Base-by-base conservation (phyloP, 306 rosid genomes). In the Argentina anserina region DNA sequence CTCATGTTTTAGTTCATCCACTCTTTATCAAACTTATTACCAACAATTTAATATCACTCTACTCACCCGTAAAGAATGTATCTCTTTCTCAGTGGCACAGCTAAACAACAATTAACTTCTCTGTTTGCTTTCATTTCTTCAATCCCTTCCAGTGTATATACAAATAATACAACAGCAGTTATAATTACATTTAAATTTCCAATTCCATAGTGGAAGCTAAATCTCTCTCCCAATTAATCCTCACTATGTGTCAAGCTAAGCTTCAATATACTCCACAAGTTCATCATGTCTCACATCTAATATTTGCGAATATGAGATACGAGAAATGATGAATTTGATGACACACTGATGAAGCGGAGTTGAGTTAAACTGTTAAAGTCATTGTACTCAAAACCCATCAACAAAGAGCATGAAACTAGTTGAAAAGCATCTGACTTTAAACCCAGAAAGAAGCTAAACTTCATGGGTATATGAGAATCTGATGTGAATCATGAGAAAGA, bases 341-440 rank as follows among this genome's bases (percentile, higher is more conserved):
- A 50, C 8, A 26, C 53, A 42, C 29, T 8, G n/a, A 29, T 9
- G 40, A 45, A 67, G 26, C 3, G 9, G 15, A 20, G 50, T 28
- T 29, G 9, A 26, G 12, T 21, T 29, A 4, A 34, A 1, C 21
- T 42, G 23, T 41, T 29, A 7, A 13, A 67, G 71, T 14, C 34
- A 26, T 26, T 25, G 31, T 59, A 29, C 56, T 61, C 29, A 29
- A 72, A 60, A 42, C 67, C 42, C 76, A 72, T 31, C 31, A 58
- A 43, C 58, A 28, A 2, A 26, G 28, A 40, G 60, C 36, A 2
- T 0, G 33, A 31, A 5, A n/a, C 14, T n/a, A 21, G 21, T 11
- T 29, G 25, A n/a, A 72, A 58, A 43, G 53, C 31, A 43, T n/a
- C 52, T 0, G 33, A 60, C 28, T 43, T 28, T 33, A 18, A 60